Evolutionary conservation across 352 stramenopile genomes (phyloP).

Genomic region (Phytophthora sansomeana): DNA sequence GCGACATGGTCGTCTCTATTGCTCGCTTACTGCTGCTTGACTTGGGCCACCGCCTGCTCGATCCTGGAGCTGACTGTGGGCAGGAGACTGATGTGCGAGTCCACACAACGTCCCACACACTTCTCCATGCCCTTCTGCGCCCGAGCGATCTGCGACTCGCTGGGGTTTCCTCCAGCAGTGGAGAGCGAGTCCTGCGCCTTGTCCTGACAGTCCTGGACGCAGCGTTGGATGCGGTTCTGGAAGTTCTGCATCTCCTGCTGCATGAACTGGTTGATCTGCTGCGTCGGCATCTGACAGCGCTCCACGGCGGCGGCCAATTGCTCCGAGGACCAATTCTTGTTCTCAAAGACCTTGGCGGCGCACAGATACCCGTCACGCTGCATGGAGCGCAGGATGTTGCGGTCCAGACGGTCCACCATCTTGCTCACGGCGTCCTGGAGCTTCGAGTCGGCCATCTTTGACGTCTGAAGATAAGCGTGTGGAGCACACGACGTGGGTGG

Average conservation of each 20-base stretch:
- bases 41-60: constrained; percentile 72
- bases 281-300: constrained; percentile 86
- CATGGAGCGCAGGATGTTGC: constrained; percentile 73
- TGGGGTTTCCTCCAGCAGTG: constrained; percentile 61
- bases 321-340: constrained; percentile 80
- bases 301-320: constrained; percentile 86
- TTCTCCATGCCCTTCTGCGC: constrained; percentile 82
- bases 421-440: constrained; percentile 85
- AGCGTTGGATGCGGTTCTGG: constrained; percentile 86
- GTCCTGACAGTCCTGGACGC: constrained; percentile 90
- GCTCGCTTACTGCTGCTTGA: constrained; percentile 51
- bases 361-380: constrained; percentile 87
- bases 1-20: constrained; percentile 24
- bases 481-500: constrained; percentile 13
- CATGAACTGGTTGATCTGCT: constrained; percentile 87
- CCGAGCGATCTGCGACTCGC: constrained; percentile 67
- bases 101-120: constrained; percentile 73
- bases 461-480: constrained; percentile 13
- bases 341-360: constrained; percentile 90
- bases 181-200: constrained; percentile 73
- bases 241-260: constrained; percentile 88
- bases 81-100: constrained; percentile 81
- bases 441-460: constrained; percentile 75
- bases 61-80: constrained; percentile 80
- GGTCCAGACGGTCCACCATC: constrained; percentile 89